A percentile compares a stretch with the other conserved stretches of the same genome.
phyloP scores from a whole-genome alignment of 192 early-diverging fungal species.

The Thamnidium elegans region DNA sequence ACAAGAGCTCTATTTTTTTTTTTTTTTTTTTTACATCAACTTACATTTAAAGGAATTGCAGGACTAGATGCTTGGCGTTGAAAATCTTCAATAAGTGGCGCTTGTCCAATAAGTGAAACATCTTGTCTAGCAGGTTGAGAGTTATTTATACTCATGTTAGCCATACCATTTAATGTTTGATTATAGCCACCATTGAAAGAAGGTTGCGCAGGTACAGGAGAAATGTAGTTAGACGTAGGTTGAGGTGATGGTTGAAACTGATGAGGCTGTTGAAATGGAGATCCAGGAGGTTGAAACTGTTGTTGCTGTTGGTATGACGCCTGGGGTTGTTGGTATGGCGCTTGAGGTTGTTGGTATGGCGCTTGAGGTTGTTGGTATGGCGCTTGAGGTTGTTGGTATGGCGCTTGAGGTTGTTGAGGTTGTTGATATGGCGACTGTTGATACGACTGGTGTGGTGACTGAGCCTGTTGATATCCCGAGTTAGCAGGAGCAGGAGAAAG shows the following conservation, averaged over 20 bases:
- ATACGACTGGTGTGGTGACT: conserved; percentile 16
- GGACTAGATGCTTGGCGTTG: conserved; percentile 43
- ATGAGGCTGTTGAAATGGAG: conserved; percentile 58
- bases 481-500: not conserved
- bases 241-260: not conserved
- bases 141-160: conserved; percentile 42
- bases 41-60: conserved; percentile 10
- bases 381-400: conserved; percentile 25
- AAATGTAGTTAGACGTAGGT: not conserved
- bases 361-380: conserved; percentile 22
- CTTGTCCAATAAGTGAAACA: conserved; percentile 61
- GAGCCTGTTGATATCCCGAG: not conserved
- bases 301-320: not conserved
- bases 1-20: not conserved
- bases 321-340: too few species aligned
- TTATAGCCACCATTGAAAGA: conserved; percentile 79
- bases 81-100: conserved; percentile 70
- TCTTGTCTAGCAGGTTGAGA: conserved; percentile 21
- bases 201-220: conserved; percentile 47
- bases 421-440: conserved; percentile 21
- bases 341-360: too few species aligned
- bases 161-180: conserved; percentile 20
- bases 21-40: not conserved
- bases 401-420: conserved; percentile 12
- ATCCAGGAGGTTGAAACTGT: not conserved